Base-by-base conservation (phyloP, 73 alveolate genomes). In the Breviolum minutum region DNA sequence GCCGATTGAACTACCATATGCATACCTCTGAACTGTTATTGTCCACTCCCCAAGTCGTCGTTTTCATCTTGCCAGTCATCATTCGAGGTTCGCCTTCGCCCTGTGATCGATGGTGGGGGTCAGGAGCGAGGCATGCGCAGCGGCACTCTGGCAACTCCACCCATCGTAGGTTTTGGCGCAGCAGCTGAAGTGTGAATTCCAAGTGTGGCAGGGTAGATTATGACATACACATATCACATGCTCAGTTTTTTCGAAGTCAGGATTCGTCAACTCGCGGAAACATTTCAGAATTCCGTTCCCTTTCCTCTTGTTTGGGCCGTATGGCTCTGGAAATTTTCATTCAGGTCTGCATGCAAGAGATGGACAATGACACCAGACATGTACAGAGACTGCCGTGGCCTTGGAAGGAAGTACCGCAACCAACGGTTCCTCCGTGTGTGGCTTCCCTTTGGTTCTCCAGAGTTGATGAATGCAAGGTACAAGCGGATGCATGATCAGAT, bases 91-190 rank as follows among this genome's bases (percentile, higher is more conserved):
- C 99, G 99, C 79, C 99, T 99, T 26, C 99, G 98, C 63, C 99
- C 99, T 12, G 99, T 99, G 80, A 99, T 99, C 74, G 99, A 99
- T 95, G 99, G 99, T n/a, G 99, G 99, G 82, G 99, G 99, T 27
- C 99, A 99, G 99, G 99, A 99, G 95, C 99, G 99, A 69, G 99
- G 99, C 82, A 73, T 99, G 97, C 99, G 99, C 92, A 99, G 99
- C 63, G 99, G 99, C 63, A 99, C 99, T 40, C 99, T 99, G 66
- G 99, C 99, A 5, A 82, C 99, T 61, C 95, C 99, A 29, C 99
- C 99, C 32, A 99, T 99, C 99, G 99, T 99, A 29, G 99, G 99
- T 17, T 95, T 99, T 68, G 99, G 99, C n/a, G 99, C 97, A 81
- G 99, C 99, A 14, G 99, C 99, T 30, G 99, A 91, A 99, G 66